phyloP scores from a whole-genome alignment of 2,329 filamentous ascomycete species.

The Pseudocercospora musae region DNA sequence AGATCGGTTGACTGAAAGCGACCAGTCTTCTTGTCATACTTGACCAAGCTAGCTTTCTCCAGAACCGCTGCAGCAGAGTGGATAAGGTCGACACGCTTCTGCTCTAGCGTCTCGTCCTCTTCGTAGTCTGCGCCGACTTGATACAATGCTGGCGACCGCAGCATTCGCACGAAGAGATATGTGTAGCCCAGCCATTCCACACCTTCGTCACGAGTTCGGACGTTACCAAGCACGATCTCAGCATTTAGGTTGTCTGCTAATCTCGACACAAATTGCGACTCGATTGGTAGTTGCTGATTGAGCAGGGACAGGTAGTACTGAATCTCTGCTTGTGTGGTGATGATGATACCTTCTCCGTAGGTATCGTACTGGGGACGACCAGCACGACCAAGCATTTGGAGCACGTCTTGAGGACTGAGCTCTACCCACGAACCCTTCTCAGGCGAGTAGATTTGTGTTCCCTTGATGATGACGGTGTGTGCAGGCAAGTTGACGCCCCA shows the following conservation, averaged over 20 bases:
- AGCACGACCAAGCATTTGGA: slow-evolving; percentile 97
- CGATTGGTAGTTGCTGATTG: slow-evolving; percentile 96
- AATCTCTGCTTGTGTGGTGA: slow-evolving; percentile 90
- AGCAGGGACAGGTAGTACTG: slow-evolving; percentile 95
- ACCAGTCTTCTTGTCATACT: slow-evolving; percentile 92
- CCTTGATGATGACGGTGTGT: slow-evolving; percentile 98
- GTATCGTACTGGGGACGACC: slow-evolving; percentile 96
- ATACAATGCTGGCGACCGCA: slow-evolving; percentile 90
- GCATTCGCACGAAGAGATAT: slow-evolving; percentile 96
- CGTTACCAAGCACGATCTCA: slow-evolving; percentile 90
- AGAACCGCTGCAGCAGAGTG: slow-evolving; percentile 88
- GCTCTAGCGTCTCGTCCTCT: slow-evolving; percentile 84
- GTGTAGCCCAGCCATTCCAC: slow-evolving; percentile 99
- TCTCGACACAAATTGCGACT: slow-evolving; percentile 91
- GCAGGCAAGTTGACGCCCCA: slow-evolving; percentile 99
- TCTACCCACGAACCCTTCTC: slow-evolving; percentile 99
- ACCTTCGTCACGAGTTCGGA: slow-evolving; percentile 86
- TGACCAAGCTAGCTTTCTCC: slow-evolving; percentile 82
- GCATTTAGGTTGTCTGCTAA: slow-evolving; percentile 95
- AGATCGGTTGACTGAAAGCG: slow-evolving; percentile 88
- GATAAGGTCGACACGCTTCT: slow-evolving; percentile 95
- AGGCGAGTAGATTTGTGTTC: slow-evolving; percentile 94
- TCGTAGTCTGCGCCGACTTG: slow-evolving; percentile 96
- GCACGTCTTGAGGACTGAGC: slow-evolving; percentile 90
- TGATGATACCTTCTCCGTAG: slow-evolving; percentile 97